These are phyloP conservation scores for Russula lepida DNA, from an alignment of 768 basidiomycete genomes.

Conservation along the genomic window DNA sequence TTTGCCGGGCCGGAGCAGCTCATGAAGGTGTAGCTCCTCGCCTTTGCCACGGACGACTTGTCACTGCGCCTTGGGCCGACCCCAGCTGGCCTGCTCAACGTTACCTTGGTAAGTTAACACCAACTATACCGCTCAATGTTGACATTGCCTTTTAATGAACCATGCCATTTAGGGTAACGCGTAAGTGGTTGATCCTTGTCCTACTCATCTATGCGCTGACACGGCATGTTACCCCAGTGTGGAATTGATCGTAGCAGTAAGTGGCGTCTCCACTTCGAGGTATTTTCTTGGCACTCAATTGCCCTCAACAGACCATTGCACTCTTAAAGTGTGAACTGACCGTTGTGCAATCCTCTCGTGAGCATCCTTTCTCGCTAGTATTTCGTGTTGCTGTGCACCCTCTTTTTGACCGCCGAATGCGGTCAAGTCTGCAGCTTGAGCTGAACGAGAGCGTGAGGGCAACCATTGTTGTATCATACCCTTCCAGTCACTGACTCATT, in stretches of 20 bases:
- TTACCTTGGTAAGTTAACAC: constrained; percentile 61
- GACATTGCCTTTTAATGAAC: background rate
- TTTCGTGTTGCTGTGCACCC: background rate
- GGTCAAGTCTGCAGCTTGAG: no score
- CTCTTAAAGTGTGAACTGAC: constrained; percentile 37
- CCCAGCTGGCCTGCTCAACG: constrained; percentile 76
- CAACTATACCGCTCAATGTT: background rate
- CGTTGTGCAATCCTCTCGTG: constrained; percentile 40
- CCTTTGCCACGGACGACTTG: constrained; percentile 80
- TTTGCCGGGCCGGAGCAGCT: background rate
- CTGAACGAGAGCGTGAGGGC: background rate
- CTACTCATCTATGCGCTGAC: background rate
- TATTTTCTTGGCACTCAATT: constrained; percentile 13
- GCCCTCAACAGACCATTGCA: constrained; percentile 35
- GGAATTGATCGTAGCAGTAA: constrained; percentile 36
- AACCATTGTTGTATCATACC: background rate
- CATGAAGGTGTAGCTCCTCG: constrained; percentile 45
- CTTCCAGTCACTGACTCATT: background rate
- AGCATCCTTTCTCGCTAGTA: constrained; percentile 14
- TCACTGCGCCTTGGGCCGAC: constrained; percentile 78
- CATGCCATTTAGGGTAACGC: constrained; percentile 25
- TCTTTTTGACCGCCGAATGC: background rate
- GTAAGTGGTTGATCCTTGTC: constrained; percentile 15
- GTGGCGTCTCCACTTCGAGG: constrained; percentile 13
- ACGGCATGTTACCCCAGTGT: constrained; percentile 25